Evolutionary conservation across 352 stramenopile genomes (phyloP).

Genomic region (Phytophthora meadii): DNA sequence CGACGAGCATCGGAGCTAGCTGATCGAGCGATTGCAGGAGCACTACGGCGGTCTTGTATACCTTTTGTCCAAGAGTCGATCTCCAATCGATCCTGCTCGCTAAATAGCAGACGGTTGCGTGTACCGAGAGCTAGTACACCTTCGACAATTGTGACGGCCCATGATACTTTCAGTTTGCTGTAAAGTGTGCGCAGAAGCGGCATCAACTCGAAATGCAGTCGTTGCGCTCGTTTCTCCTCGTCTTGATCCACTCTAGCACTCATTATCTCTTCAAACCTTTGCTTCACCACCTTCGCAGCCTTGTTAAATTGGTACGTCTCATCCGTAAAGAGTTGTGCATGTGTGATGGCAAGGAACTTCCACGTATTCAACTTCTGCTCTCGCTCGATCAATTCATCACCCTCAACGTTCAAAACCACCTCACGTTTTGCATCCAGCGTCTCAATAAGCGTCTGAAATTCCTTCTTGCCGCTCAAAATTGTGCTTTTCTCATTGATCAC

Average conservation of each 20-base stretch:
- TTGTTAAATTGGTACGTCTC: constrained; percentile 85
- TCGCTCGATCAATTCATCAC: constrained; percentile 1
- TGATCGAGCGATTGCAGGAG: constrained; percentile 40
- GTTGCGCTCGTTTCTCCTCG: constrained; percentile 5
- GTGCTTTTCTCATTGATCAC: constrained; percentile 52
- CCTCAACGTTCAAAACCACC: constrained; percentile 24
- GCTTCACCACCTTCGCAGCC: constrained; percentile 64
- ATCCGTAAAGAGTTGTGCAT: constrained; percentile 78
- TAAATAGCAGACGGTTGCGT: constrained; percentile 62
- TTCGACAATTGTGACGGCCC: constrained; percentile 72
- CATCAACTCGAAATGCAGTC: constrained; percentile 55
- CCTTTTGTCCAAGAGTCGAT: constrained; percentile 75
- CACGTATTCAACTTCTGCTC: constrained; percentile 47
- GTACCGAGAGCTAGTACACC: constrained; percentile 60
- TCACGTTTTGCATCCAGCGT: constrained; percentile 46
- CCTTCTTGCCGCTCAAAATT: constrained; percentile 56
- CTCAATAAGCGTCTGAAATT: constrained; percentile 61
- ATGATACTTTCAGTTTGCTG: constrained; percentile 51
- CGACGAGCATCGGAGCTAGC: constrained; percentile 66
- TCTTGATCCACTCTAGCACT: constrained; percentile 13
- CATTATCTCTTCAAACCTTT: constrained; percentile 52
- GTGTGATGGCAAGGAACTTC: constrained; percentile 65
- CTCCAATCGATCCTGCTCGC: constrained; percentile 47
- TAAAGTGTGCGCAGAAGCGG: constrained; percentile 72
- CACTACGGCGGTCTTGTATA: constrained; percentile 59